Evolutionary conservation across 441 rosid species (phyloP).

Genomic region (Flueggea neowawraea): DNA sequence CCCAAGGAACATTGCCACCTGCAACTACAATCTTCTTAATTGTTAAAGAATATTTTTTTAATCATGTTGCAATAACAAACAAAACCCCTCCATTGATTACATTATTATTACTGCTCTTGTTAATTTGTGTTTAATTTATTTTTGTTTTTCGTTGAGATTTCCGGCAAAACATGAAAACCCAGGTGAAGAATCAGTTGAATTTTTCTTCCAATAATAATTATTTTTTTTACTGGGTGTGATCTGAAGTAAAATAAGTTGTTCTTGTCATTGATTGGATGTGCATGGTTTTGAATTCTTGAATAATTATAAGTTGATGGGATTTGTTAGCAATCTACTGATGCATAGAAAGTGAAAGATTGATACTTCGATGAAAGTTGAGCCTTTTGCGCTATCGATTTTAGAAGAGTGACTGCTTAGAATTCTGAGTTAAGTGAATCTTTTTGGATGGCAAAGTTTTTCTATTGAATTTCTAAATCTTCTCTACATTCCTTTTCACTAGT

Average conservation of each 20-base stretch:
- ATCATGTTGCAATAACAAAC: constrained; percentile 10
- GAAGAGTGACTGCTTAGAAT: no score
- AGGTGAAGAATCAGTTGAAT: constrained; percentile 8
- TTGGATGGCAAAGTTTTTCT: no score
- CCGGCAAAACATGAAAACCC: constrained; percentile 11
- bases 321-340: no score
- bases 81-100: constrained; percentile 1
- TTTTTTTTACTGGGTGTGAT: background rate
- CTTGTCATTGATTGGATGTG: background rate
- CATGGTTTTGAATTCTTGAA: no score
- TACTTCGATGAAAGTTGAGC: no score
- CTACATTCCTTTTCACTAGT: no score
- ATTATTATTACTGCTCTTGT: constrained; percentile 6
- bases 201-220: background rate
- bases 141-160: no score
- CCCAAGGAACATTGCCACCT: constrained; percentile 31
- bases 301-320: no score
- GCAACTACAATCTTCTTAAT: constrained; percentile 27
- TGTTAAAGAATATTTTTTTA: constrained; percentile 5
- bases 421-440: no score
- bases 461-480: no score
- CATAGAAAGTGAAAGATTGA: no score
- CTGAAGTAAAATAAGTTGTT: background rate
- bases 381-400: no score
- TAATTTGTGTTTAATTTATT: background rate